These are phyloP conservation scores for Nicotiana noctiflora DNA, from an alignment of 257 asterid genomes.

Conservation along the genomic window DNA sequence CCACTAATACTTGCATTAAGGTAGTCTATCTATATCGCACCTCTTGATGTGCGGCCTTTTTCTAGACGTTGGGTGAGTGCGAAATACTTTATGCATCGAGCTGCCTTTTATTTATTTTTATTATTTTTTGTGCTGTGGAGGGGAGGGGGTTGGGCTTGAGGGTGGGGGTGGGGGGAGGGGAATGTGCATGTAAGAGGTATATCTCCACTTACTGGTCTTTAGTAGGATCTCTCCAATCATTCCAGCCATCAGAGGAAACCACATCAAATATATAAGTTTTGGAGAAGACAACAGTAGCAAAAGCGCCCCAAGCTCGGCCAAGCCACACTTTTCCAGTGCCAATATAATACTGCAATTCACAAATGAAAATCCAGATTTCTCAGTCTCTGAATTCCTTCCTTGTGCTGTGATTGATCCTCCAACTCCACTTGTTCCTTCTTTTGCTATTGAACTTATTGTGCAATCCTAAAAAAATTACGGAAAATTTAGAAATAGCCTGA, in stretches of 20 bases:
- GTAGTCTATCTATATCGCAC: no score
- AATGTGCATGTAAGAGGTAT: no score
- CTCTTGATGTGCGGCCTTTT: no score
- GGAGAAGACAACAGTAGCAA: slow-evolving; percentile 53
- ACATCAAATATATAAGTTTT: slow-evolving; percentile 55
- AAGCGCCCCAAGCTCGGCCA: slow-evolving; percentile 81
- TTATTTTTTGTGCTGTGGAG: no score
- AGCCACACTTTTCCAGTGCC: slow-evolving; percentile 78
- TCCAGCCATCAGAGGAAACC: slow-evolving; percentile 71
- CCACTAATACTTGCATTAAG: no score
- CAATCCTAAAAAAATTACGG: slow-evolving; percentile 39
- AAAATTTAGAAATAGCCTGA: no score
- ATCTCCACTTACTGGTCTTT: slow-evolving; percentile 49
- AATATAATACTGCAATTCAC: slow-evolving; percentile 44
- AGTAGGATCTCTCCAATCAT: slow-evolving; percentile 58
- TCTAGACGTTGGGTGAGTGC: accelerated
- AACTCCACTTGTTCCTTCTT: slow-evolving; percentile 22
- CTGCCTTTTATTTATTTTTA: no score
- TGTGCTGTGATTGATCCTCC: slow-evolving; percentile 77
- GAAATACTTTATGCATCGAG: no score
- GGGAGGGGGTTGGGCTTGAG: no score
- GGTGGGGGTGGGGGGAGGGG: no score
- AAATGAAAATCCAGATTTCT: slow-evolving; percentile 63
- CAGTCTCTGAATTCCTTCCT: slow-evolving; percentile 37
- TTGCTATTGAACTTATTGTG: slow-evolving; percentile 51